Conservation (phyloP, 345 rosid species). For the Aegle marmelos region DNA sequence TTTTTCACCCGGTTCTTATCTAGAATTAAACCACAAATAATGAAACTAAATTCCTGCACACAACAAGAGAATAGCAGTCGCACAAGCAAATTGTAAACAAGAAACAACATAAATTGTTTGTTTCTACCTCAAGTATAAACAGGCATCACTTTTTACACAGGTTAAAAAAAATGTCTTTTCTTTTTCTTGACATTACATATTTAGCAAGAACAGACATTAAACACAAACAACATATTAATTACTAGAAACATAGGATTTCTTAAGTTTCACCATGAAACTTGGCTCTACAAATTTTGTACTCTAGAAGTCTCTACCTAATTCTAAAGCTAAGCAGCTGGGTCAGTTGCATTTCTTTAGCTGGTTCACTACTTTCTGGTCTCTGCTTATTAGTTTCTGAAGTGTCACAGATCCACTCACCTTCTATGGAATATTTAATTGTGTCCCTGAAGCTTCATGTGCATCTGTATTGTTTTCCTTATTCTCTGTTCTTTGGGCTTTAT, state of each 20-base stretch:
- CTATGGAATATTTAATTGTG: neutral
- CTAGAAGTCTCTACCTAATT: neutral
- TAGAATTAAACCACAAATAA: neutral
- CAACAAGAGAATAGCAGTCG: neutral
- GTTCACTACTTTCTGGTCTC: neutral
- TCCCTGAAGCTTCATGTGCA: constrained; percentile 8
- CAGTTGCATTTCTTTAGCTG: neutral
- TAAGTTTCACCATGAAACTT: neutral
- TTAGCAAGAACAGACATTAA: neutral
- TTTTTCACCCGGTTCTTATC: neutral
- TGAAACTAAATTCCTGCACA: neutral
- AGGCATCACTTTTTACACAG: neutral
- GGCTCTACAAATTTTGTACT: neutral
- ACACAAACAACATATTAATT: neutral
- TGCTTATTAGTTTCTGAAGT: neutral
- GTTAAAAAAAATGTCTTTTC: neutral
- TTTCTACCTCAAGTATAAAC: neutral
- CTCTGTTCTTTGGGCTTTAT: neutral
- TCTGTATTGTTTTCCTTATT: constrained; percentile 14
- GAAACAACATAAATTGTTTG: neutral
- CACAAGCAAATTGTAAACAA: neutral
- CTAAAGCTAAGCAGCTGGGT: neutral
- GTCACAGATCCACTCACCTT: neutral
- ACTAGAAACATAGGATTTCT: constrained; percentile 1
- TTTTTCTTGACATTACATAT: neutral